Conservation (phyloP, 805 yeast species). For the Yarrowia deformans region DNA sequence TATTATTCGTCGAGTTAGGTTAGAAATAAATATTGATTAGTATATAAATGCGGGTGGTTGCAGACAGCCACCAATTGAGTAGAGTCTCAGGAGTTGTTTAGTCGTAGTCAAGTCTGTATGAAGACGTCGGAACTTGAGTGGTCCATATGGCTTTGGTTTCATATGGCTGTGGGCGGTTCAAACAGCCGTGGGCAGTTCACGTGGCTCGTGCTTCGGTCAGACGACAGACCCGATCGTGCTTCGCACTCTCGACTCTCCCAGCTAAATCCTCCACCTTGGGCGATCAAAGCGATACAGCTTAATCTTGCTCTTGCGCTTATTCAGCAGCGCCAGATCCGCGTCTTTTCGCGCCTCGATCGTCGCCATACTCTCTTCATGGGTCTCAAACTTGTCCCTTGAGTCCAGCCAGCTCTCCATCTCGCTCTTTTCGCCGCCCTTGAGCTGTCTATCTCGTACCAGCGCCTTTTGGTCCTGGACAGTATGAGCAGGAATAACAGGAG, state of each 20-base stretch:
- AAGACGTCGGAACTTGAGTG: too few relatives aligned
- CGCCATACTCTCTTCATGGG: not conserved
- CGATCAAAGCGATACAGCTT: constrained; percentile 16
- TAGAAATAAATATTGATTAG: not conserved
- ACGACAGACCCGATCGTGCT: too few relatives aligned
- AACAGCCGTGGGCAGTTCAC: too few relatives aligned
- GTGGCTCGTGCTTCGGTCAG: too few relatives aligned
- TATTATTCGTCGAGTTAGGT: too few relatives aligned
- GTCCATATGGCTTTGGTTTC: too few relatives aligned
- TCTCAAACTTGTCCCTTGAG: not conserved
- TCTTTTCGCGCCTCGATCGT: not conserved
- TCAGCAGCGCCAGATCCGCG: not conserved
- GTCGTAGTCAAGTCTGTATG: too few relatives aligned
- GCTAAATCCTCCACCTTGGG: constrained; percentile 17
- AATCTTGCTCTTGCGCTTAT: not conserved
- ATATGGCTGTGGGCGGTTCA: too few relatives aligned
- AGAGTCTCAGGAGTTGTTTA: too few relatives aligned
- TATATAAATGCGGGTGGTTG: not conserved
- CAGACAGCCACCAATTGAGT: too few relatives aligned
- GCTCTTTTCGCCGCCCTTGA: constrained; percentile 1
- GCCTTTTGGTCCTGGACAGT: constrained; percentile 14
- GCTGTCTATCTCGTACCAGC: not conserved
- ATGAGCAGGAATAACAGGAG: not conserved
- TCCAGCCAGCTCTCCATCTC: not conserved
- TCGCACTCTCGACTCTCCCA: too few relatives aligned